Evolutionary conservation across 164 flowering plant genomes (phyloP).

Genomic region (Vitis labrusca): DNA sequence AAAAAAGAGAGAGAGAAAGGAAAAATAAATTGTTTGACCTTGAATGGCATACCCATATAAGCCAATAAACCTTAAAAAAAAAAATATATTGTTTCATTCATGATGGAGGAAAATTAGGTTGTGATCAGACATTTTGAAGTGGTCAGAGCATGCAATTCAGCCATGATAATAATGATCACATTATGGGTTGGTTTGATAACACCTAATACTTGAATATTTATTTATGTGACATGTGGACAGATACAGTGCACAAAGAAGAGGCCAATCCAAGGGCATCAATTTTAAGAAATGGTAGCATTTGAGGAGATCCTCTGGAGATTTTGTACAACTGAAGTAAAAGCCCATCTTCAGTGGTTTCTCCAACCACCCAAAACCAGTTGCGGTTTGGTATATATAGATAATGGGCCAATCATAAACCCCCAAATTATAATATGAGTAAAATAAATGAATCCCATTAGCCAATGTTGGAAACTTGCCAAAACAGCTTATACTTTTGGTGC

Average conservation of each 20-base stretch:
- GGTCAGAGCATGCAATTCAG: too few species aligned
- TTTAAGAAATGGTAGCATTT: neutral
- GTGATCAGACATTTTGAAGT: too few species aligned
- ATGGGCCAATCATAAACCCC: neutral
- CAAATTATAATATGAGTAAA: too few species aligned
- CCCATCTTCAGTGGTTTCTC: neutral
- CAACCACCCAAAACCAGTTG: neutral
- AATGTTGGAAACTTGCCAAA: neutral
- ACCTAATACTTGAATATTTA: neutral
- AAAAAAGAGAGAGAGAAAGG: too few species aligned
- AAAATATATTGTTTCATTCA: too few species aligned
- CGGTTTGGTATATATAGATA: neutral
- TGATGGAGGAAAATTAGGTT: too few species aligned
- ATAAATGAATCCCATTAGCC: neutral
- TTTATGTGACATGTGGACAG: neutral
- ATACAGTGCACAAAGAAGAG: conserved; percentile 1
- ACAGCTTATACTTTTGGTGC: neutral
- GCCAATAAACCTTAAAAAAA: too few species aligned
- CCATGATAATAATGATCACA: too few species aligned
- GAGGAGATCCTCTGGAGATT: neutral
- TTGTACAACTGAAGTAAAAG: neutral
- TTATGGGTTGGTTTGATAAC: too few species aligned
- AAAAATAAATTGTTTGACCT: too few species aligned
- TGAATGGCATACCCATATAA: too few species aligned
- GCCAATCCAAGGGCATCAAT: neutral